Base-by-base conservation (phyloP, 768 basidiomycete species). In the Xanthoconium stramineum region DNA sequence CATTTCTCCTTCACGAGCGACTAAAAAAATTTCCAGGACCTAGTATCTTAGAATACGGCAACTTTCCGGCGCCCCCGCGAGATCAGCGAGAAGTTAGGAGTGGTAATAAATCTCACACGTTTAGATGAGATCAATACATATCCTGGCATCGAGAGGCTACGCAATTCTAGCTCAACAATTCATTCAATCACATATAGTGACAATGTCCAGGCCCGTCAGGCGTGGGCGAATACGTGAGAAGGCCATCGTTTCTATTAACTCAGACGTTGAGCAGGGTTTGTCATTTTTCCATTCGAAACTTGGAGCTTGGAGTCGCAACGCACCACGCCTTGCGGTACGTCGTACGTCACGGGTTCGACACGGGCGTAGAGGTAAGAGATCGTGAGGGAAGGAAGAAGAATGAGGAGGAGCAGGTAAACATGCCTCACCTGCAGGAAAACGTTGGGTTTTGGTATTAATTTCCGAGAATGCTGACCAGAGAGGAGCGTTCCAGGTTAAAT, bases 81-180 rank as follows among this genome's bases (percentile, higher is more conserved):
- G 84, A 84, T 33, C 75, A 83, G 54, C 82, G 82, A 58, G 84
- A 88, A 58, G 63, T 86, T 50, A 86, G 80, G 69, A 79, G 81
- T 56, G 88, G 88, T 45, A 89, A 89, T 68, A 81, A 82, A 72
- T 85, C 87, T 38, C 74, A 77, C 73, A 86, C 86, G 19, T 89
- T 88, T 75, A 84, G 78, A 74, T 78, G 78, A 71, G 49, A 49
- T 59, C 53, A 47, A 52, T 55, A 45, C 49, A 49, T 56, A 51
- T 53, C 45, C 51, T 56, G 43, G 45, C 44, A 50, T 55, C 53
- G 28, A 40, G 52, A 55, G 36, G 52, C 47, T 47, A 30, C 24
- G 17, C 52, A 42, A 51, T 36, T 56, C 28, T 35, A 19, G 24
- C 29, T 42, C 32, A 28, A 44, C 28, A 24, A 53, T 54, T 42